Evolutionary conservation across 129 eudicot genomes (phyloP).

Genomic region (Chrysanthemum lavandulifolium): DNA sequence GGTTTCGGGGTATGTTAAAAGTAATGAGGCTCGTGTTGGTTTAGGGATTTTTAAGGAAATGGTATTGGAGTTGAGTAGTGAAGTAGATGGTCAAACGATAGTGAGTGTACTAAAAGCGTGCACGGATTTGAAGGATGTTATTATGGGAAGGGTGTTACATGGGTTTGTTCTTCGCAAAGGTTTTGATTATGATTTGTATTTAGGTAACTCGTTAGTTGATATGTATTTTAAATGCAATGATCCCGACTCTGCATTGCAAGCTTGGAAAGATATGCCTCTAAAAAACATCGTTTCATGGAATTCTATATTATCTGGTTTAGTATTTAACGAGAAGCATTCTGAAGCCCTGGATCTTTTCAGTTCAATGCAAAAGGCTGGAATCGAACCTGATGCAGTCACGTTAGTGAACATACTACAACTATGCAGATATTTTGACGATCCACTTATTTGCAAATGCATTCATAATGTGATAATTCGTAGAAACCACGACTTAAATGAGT

Average conservation of each 20-base stretch:
- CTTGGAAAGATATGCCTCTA: slow-evolving; percentile 50
- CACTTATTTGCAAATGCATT: slow-evolving; percentile 47
- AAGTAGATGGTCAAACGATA: slow-evolving; percentile 63
- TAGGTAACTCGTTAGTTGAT: slow-evolving; percentile 67
- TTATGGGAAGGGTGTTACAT: slow-evolving; percentile 48
- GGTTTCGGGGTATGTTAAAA: slow-evolving; percentile 64
- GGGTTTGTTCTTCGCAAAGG: slow-evolving; percentile 50
- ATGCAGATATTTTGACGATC: slow-evolving; percentile 53
- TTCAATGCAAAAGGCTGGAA: slow-evolving; percentile 40
- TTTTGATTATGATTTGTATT: slow-evolving; percentile 55
- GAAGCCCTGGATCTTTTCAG: slow-evolving; percentile 57
- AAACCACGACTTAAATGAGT: slow-evolving; percentile 47
- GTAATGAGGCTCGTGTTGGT: slow-evolving; percentile 36
- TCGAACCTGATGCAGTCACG: slow-evolving; percentile 71
- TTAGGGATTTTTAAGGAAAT: slow-evolving; percentile 48
- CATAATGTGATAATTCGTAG: slow-evolving; percentile 50
- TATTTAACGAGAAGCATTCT: slow-evolving; percentile 45
- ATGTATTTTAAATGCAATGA: slow-evolving; percentile 69
- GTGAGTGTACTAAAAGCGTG: slow-evolving; percentile 75
- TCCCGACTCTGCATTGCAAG: slow-evolving; percentile 44
- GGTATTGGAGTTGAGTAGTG: slow-evolving; percentile 28
- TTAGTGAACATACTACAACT: slow-evolving; percentile 60
- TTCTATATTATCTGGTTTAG: slow-evolving; percentile 71
- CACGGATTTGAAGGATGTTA: slow-evolving; percentile 29
- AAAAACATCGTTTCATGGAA: slow-evolving; percentile 81